phyloP scores from a whole-genome alignment of 176 grass and related monocot genomes.

The Lolium perenne region DNA sequence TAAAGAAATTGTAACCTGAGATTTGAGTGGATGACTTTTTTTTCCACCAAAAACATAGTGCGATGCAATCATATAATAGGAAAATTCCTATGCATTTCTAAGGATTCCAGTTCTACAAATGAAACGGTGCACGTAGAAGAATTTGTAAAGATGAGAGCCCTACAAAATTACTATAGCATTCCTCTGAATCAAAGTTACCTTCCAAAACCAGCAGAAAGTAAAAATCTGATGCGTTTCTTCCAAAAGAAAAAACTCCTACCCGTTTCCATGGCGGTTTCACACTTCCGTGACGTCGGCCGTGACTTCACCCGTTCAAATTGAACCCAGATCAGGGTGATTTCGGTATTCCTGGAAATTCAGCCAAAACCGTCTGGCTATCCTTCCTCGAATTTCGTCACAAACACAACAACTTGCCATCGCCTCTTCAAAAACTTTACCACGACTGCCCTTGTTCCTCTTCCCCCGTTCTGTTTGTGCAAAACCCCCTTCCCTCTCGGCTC shows the following conservation, averaged over 20 bases:
- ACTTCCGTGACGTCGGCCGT: not conserved
- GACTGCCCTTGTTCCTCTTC: not conserved
- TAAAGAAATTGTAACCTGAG: too few relatives aligned
- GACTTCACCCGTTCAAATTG: not conserved
- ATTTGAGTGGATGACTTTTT: too few relatives aligned
- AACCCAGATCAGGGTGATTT: not conserved
- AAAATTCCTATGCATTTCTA: too few relatives aligned
- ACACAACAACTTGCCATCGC: not conserved
- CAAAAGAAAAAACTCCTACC: not conserved
- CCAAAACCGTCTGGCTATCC: not conserved
- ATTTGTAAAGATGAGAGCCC: too few relatives aligned
- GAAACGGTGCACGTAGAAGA: too few relatives aligned
- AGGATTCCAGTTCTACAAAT: too few relatives aligned
- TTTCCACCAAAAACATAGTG: too few relatives aligned
- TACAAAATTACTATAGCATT: too few relatives aligned
- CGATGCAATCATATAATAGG: too few relatives aligned
- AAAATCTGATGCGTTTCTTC: not conserved
- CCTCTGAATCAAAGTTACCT: too few relatives aligned
- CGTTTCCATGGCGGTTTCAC: not conserved
- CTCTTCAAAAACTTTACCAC: not conserved
- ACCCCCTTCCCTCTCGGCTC: not conserved
- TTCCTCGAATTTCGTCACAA: not conserved
- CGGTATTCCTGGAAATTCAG: not conserved
- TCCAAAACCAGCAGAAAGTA: too few relatives aligned
- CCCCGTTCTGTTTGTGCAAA: conserved; percentile 1